phyloP scores from a whole-genome alignment of 768 basidiomycete genomes.

The Gyrodon lividus region DNA sequence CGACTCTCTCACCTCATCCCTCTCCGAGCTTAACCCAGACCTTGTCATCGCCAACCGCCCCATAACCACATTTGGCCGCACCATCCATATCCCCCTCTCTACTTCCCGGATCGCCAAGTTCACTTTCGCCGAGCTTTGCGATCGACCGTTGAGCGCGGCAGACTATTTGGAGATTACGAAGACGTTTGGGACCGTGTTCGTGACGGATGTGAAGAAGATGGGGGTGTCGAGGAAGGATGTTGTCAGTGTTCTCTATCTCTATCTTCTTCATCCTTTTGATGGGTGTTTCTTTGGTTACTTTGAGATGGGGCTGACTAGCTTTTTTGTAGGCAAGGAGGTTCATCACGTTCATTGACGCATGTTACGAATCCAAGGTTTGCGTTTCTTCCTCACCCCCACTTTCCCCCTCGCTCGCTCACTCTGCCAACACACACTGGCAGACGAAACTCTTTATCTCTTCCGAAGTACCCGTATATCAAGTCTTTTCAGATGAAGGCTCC shows the following conservation, averaged over 20 bases:
- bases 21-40: constrained; percentile 37
- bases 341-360: constrained; percentile 97
- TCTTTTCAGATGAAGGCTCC: constrained; percentile 75
- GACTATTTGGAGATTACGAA: constrained; percentile 95
- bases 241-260: constrained; percentile 39
- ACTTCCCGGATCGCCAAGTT: constrained; percentile 82
- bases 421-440: constrained; percentile 61
- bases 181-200: constrained; percentile 83
- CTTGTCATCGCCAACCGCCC: constrained; percentile 59
- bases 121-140: constrained; percentile 83
- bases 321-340: constrained; percentile 77
- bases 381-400: not conserved
- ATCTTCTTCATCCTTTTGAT: not conserved
- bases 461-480: constrained; percentile 85
- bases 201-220: constrained; percentile 87
- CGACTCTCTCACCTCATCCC: constrained; percentile 55
- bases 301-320: not conserved
- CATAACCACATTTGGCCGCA: constrained; percentile 90
- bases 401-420: not conserved
- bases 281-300: not conserved
- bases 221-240: constrained; percentile 83
- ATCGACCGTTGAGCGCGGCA: constrained; percentile 85
- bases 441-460: constrained; percentile 91
- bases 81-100: constrained; percentile 74
- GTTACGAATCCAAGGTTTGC: constrained; percentile 84